A percentile compares a stretch with the other conserved stretches of the same genome.
Evolutionary conservation across 2,329 filamentous ascomycete genomes (phyloP).

Genomic region (Aspergillus novoparasiticus): DNA sequence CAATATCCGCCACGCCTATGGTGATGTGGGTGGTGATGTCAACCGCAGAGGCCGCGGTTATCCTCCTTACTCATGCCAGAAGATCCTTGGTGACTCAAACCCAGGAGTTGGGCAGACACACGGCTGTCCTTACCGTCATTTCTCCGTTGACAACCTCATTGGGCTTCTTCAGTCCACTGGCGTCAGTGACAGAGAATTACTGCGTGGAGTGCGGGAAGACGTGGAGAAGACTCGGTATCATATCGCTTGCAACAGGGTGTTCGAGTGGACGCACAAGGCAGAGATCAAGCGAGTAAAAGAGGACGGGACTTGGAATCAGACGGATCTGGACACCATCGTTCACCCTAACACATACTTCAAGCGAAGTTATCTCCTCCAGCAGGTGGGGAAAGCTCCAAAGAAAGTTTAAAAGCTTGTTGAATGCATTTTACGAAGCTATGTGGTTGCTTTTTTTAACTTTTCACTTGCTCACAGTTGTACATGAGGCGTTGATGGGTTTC

Average conservation of each 20-base stretch:
- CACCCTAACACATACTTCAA: slow-evolving; percentile 99
- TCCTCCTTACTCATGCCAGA: slow-evolving; percentile 90
- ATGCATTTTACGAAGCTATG: slow-evolving; percentile 54
- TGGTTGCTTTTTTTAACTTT: slow-evolving; percentile 23
- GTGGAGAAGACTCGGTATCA: slow-evolving; percentile 87
- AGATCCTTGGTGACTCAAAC: slow-evolving; percentile 85
- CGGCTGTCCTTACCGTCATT: slow-evolving; percentile 96
- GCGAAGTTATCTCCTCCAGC: slow-evolving; percentile 85
- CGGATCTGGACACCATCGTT: slow-evolving; percentile 89
- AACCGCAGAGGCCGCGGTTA: slow-evolving; percentile 87
- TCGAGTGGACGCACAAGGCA: slow-evolving; percentile 80
- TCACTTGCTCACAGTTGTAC: slow-evolving; percentile 9
- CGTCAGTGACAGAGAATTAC: slow-evolving; percentile 73
- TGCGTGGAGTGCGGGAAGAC: slow-evolving; percentile 84
- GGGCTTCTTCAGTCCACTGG: slow-evolving; percentile 75
- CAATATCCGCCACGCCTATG: slow-evolving; percentile 93
- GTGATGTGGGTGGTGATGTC: slow-evolving; percentile 89
- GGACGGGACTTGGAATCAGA: slow-evolving; percentile 68
- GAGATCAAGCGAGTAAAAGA: slow-evolving; percentile 78
- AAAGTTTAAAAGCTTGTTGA: slow-evolving; percentile 42
- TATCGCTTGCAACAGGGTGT: slow-evolving; percentile 94
- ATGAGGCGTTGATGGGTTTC: slow-evolving; percentile 21
- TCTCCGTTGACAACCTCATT: slow-evolving; percentile 82
- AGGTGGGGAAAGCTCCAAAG: slow-evolving; percentile 61
- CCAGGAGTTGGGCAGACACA: slow-evolving; percentile 86